Evolutionary conservation across 2,329 filamentous ascomycete genomes (phyloP).

Genomic region (Penicillium griseofulvum): DNA sequence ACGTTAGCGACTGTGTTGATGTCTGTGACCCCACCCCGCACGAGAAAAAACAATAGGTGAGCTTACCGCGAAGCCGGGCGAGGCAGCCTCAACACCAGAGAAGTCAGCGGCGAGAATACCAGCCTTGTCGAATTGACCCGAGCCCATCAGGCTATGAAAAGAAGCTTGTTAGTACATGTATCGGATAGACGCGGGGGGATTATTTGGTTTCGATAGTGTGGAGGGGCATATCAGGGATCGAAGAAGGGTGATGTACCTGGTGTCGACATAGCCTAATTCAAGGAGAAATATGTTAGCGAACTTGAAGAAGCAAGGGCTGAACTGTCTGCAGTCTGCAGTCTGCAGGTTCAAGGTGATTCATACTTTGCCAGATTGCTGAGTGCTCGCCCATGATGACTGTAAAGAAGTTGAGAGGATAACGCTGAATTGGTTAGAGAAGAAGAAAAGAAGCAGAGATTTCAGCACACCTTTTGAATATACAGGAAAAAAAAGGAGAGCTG

Average conservation of each 20-base stretch:
- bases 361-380: constrained; percentile 40
- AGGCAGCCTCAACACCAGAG: constrained; percentile 75
- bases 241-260: constrained; percentile 49
- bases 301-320: constrained; percentile 1
- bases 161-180: constrained; percentile 10
- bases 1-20: neutral
- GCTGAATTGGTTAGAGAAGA: neutral
- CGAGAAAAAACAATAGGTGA: constrained; percentile 11
- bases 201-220: constrained; percentile 5
- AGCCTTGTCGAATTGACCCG: constrained; percentile 76
- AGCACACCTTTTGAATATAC: constrained; percentile 11
- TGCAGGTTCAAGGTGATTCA: constrained; percentile 1
- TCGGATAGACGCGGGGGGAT: neutral
- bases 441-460: neutral
- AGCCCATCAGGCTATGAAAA: constrained; percentile 68
- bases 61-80: constrained; percentile 69
- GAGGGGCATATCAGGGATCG: constrained; percentile 2
- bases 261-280: constrained; percentile 58
- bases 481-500: constrained; percentile 9
- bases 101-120: constrained; percentile 80
- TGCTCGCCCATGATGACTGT: constrained; percentile 35
- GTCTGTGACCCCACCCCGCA: constrained; percentile 5
- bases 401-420: constrained; percentile 3
- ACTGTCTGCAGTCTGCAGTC: neutral
- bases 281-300: constrained; percentile 17